These are phyloP conservation scores for Thecaphora thlaspeos DNA, from an alignment of 1,284 basidiomycete species.

Conservation along the genomic window DNA sequence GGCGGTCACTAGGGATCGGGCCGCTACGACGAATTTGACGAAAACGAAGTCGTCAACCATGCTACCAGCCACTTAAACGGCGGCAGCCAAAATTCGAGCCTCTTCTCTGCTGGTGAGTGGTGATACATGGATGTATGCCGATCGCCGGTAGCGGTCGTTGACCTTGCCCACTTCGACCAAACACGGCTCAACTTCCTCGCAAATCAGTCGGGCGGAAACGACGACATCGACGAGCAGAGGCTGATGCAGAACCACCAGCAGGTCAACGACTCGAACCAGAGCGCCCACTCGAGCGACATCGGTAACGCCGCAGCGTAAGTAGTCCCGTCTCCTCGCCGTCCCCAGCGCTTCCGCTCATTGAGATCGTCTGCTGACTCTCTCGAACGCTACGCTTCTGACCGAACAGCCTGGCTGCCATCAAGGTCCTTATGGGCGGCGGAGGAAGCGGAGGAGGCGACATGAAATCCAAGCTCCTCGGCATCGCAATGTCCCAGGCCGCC, in stretches of 20 bases:
- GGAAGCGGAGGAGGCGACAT: conserved; percentile 29
- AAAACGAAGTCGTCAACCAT: conserved; percentile 10
- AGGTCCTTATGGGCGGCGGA: conserved; percentile 31
- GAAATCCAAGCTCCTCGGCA: conserved; percentile 33
- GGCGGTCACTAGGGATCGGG: not conserved
- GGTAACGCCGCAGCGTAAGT: conserved; percentile 49
- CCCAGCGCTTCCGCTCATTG: too few relatives aligned
- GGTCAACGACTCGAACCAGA: conserved; percentile 36
- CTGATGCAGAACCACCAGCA: conserved; percentile 41
- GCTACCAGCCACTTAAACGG: conserved; percentile 16
- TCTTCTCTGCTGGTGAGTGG: not conserved
- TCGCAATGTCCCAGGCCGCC: conserved; percentile 32
- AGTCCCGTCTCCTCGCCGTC: too few relatives aligned
- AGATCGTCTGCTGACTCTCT: too few relatives aligned
- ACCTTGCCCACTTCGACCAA: too few relatives aligned
- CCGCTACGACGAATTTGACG: conserved; percentile 1
- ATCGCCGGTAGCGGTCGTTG: too few relatives aligned
- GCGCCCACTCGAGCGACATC: conserved; percentile 37
- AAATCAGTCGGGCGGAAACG: conserved; percentile 31
- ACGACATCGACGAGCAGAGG: conserved; percentile 42
- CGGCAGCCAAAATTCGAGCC: conserved; percentile 10
- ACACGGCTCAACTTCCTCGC: conserved; percentile 17
- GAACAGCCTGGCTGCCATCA: conserved; percentile 36
- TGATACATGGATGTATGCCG: too few relatives aligned
- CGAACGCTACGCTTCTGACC: not conserved